Evolutionary conservation across 2,329 filamentous ascomycete genomes (phyloP).

Genomic region (Amauroascus verrucosus): DNA sequence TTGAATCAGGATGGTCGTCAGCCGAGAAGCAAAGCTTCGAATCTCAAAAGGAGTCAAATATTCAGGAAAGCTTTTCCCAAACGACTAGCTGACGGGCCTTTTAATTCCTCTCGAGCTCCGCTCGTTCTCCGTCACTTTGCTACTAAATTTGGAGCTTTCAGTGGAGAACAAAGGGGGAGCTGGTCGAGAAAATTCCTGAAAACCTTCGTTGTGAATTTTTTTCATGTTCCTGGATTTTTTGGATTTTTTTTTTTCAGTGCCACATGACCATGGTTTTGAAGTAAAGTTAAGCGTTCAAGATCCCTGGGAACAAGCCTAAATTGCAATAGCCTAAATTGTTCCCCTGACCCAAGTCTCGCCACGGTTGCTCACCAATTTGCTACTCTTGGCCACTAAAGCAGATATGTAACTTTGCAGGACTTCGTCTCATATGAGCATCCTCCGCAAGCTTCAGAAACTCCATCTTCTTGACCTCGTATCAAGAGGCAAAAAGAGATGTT

Average conservation of each 20-base stretch:
- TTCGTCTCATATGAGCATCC: too few species aligned
- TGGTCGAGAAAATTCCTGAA: background rate
- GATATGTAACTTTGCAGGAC: too few species aligned
- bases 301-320: background rate
- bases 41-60: background rate
- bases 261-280: slow-evolving; percentile 7
- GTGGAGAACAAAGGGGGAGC: background rate
- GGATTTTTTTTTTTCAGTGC: background rate
- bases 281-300: slow-evolving; percentile 3
- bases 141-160: slow-evolving; percentile 1
- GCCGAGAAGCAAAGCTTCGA: background rate
- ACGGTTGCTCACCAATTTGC: too few species aligned
- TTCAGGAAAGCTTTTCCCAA: too few species aligned
- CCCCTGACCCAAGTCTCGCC: too few species aligned
- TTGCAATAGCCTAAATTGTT: background rate
- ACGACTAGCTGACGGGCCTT: too few species aligned
- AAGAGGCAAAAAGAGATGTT: too few species aligned
- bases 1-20: background rate
- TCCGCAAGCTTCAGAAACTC: too few species aligned
- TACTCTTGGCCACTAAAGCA: too few species aligned
- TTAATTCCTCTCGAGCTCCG: background rate
- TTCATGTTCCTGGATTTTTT: slow-evolving; percentile 1
- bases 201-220: background rate
- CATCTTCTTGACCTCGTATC: too few species aligned
- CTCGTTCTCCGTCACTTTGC: background rate